These are phyloP conservation scores for Musa beccarii DNA, from an alignment of 176 grass and related monocot genomes.

Conservation along the genomic window DNA sequence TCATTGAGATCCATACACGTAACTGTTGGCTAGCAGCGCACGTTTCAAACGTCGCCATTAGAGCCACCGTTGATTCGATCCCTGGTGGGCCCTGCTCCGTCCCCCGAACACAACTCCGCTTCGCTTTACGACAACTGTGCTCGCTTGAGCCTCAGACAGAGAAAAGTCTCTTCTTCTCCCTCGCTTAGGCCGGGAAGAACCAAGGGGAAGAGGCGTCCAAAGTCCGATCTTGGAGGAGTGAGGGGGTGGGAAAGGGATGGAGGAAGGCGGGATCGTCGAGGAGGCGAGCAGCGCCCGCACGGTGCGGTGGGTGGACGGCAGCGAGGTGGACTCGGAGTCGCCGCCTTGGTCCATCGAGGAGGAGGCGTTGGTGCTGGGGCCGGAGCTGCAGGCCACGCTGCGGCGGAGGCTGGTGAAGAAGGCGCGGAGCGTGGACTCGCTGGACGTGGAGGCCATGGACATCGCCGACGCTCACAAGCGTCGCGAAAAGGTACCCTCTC, in stretches of 20 bases:
- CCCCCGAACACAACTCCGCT: too few species aligned
- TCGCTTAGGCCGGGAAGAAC: too few species aligned
- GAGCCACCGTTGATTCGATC: too few species aligned
- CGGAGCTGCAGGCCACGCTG: constrained; percentile 21
- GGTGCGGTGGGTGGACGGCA: constrained; percentile 80
- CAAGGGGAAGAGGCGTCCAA: too few species aligned
- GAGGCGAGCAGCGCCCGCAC: constrained; percentile 33
- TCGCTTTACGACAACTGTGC: too few species aligned
- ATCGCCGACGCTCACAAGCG: constrained; percentile 47
- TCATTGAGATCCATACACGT: too few species aligned
- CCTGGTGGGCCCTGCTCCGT: too few species aligned
- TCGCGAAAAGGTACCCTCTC: constrained; percentile 38
- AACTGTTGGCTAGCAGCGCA: too few species aligned
- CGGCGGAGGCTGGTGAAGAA: constrained; percentile 53
- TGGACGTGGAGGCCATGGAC: constrained; percentile 88
- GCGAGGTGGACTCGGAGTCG: constrained; percentile 93
- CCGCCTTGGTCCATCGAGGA: constrained; percentile 42
- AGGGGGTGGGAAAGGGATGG: not conserved
- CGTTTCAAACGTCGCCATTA: too few species aligned
- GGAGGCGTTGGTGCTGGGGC: not conserved
- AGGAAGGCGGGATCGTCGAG: constrained; percentile 69
- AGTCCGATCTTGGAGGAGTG: not conserved
- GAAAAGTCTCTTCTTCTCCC: too few species aligned
- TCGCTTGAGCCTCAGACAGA: too few species aligned
- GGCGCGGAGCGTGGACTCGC: constrained; percentile 60